Conservation (phyloP, 306 rosid genomes). For the Medicago truncatula region DNA sequence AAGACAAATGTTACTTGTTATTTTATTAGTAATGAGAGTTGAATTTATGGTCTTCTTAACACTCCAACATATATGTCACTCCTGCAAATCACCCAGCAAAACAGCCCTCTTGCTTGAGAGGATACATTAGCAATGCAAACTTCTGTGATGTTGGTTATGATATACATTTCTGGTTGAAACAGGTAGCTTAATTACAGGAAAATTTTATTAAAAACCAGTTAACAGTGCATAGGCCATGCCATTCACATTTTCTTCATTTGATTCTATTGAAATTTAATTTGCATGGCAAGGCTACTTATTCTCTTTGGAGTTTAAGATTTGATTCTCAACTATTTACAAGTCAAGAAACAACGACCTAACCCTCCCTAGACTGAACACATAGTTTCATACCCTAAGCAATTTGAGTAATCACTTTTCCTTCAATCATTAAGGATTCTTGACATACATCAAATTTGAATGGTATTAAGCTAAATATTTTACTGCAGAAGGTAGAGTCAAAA, state of each 20-base stretch:
- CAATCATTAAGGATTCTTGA: slow-evolving; percentile 7
- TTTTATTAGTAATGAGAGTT: no score
- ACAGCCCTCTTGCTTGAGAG: no score
- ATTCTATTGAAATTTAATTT: slow-evolving; percentile 19
- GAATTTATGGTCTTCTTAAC: no score
- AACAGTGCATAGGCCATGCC: not conserved
- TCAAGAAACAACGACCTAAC: no score
- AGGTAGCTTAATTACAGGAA: not conserved
- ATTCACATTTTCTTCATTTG: not conserved
- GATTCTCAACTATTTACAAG: no score
- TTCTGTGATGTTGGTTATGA: not conserved
- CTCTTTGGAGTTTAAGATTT: no score
- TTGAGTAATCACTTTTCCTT: not conserved
- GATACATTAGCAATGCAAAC: not conserved
- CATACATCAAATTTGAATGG: slow-evolving; percentile 19
- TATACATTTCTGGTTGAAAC: not conserved
- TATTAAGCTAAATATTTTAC: not conserved
- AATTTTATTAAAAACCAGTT: not conserved
- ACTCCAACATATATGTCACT: no score
- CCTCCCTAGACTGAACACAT: not conserved
- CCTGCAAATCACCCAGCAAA: no score
- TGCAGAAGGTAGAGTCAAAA: not conserved
- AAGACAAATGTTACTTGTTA: no score
- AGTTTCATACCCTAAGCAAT: slow-evolving; percentile 1
- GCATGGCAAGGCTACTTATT: not conserved